phyloP scores from a whole-genome alignment of 2,329 filamentous ascomycete genomes.

The Aureobasidium lini region DNA sequence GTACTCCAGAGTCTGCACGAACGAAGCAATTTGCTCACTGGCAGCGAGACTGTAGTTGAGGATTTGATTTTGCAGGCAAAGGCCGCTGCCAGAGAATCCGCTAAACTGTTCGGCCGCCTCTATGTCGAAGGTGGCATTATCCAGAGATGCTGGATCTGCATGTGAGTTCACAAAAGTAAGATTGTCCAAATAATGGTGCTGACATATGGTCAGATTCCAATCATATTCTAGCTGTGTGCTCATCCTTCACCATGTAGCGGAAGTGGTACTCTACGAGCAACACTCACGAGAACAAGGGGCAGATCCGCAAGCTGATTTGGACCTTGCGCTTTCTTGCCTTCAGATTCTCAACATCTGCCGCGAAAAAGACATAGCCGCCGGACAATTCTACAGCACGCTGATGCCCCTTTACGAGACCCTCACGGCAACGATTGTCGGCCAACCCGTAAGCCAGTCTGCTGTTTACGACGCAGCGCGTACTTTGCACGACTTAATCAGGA shows the following conservation, averaged over 20 bases:
- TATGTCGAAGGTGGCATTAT: not conserved
- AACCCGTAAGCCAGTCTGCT: not conserved
- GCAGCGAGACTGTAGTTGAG: not conserved
- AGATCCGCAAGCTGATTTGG: not conserved
- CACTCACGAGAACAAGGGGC: not conserved
- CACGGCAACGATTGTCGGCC: not conserved
- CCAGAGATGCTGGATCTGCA: slow-evolving; percentile 13
- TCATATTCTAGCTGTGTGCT: slow-evolving; percentile 9
- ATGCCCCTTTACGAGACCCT: not conserved
- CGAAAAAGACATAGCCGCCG: not conserved
- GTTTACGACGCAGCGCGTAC: not conserved
- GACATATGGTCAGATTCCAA: slow-evolving; percentile 5
- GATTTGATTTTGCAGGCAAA: not conserved
- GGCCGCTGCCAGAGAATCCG: not conserved
- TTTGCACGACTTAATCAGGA: not conserved
- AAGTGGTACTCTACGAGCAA: not conserved
- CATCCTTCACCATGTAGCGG: not conserved
- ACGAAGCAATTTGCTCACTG: not conserved
- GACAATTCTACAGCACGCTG: not conserved
- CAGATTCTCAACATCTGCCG: not conserved
- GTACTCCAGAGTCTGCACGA: slow-evolving; percentile 4
- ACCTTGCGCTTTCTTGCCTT: not conserved
- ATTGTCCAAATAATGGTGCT: not conserved
- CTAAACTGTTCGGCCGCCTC: not conserved
- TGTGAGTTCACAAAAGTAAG: not conserved